Percentiles rank a stretch among this genome's conserved stretches.
Evolutionary conservation across 176 grass and related monocot species (phyloP).

Genomic region (Metroxylon sagu): DNA sequence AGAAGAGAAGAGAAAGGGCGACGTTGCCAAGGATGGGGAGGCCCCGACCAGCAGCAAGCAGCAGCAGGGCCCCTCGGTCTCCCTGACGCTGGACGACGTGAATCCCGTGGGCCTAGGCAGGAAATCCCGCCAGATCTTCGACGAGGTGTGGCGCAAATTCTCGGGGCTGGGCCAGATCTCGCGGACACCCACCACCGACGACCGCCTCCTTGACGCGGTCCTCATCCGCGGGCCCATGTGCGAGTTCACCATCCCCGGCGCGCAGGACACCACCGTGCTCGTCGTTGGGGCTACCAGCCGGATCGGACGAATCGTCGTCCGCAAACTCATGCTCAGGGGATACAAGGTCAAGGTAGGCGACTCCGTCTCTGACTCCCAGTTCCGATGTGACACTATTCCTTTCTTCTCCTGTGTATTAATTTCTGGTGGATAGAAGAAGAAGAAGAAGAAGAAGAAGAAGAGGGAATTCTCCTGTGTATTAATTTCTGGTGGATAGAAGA

Average conservation of each 20-base stretch:
- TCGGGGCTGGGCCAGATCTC: constrained; percentile 94
- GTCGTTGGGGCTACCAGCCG: constrained; percentile 84
- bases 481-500: no score
- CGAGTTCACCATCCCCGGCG: constrained; percentile 83
- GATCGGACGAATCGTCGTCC: constrained; percentile 83
- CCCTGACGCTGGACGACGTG: constrained; percentile 48
- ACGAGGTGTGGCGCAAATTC: constrained; percentile 98
- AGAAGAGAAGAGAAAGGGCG: no score
- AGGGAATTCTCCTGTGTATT: no score
- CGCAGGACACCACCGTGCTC: constrained; percentile 87
- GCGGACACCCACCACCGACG: constrained; percentile 37
- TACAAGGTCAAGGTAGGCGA: constrained; percentile 81
- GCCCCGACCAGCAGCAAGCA: no score
- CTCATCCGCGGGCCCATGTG: constrained; percentile 78
- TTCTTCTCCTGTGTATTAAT: neutral
- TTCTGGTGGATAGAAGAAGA: no score
- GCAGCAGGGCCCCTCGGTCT: no score
- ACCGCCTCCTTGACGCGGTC: constrained; percentile 17
- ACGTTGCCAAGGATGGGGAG: no score
- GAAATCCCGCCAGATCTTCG: constrained; percentile 78
- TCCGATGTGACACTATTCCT: neutral
- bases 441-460: no score
- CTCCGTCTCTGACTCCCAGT: neutral
- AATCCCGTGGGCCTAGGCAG: constrained; percentile 86
- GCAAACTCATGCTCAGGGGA: constrained; percentile 93